These are phyloP conservation scores for Talaromyces marneffei DNA, from an alignment of 2,329 filamentous ascomycete species.

Conservation along the genomic window DNA sequence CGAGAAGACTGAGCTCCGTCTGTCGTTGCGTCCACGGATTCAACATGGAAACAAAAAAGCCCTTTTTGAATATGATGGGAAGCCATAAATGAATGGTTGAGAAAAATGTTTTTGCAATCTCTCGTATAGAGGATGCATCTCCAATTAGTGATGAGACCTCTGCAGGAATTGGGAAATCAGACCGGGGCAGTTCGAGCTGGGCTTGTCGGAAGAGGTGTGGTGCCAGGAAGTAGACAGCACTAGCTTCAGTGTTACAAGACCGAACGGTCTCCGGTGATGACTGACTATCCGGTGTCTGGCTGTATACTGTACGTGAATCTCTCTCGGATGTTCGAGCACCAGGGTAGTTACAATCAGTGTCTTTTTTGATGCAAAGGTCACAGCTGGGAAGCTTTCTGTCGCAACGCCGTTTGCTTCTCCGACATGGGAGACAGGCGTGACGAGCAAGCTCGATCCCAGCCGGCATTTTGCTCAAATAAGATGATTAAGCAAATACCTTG, in stretches of 20 bases:
- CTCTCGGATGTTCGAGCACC: neutral
- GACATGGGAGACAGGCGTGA: neutral
- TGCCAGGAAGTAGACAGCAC: neutral
- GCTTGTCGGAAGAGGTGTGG: neutral
- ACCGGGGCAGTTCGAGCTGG: neutral
- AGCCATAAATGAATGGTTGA: neutral
- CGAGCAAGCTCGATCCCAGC: neutral
- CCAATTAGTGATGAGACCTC: neutral
- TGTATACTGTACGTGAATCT: neutral
- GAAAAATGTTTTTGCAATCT: neutral
- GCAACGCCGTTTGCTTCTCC: neutral
- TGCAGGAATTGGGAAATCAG: neutral
- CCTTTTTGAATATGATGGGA: neutral
- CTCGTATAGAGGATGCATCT: neutral
- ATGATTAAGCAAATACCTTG: neutral
- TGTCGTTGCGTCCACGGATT: neutral
- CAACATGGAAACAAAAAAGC: neutral
- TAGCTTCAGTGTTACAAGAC: neutral
- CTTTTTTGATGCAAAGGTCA: neutral
- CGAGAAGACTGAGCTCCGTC: neutral
- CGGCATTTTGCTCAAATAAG: neutral
- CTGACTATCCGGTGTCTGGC: neutral
- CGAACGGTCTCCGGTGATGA: neutral
- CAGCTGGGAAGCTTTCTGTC: neutral
- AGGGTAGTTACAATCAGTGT: neutral